Conservation (phyloP, 345 rosid genomes). For the Microthlaspi erraticum region DNA sequence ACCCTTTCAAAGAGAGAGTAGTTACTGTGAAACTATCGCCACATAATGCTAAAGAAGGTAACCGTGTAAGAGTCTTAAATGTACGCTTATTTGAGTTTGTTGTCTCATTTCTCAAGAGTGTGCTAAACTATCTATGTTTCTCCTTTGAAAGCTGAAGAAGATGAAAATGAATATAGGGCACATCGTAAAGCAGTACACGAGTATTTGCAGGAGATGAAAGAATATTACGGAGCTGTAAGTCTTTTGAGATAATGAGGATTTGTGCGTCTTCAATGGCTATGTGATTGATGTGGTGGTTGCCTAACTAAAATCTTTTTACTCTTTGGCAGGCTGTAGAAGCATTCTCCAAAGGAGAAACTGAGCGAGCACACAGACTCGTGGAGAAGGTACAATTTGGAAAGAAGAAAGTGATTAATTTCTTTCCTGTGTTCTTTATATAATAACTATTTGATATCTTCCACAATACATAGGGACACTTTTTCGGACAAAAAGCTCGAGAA, state of each 20-base stretch:
- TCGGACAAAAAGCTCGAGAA: conserved; percentile 57
- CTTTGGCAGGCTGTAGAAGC: conserved; percentile 64
- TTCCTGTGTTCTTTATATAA: conserved; percentile 19
- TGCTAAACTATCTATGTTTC: conserved; percentile 32
- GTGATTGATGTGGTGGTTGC: conserved; percentile 34
- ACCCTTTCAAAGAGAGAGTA: conserved; percentile 41
- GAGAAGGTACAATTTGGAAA: conserved; percentile 49
- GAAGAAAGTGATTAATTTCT: background rate
- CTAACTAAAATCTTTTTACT: conserved; percentile 18
- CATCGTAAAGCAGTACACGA: conserved; percentile 66
- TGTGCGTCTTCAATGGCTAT: conserved; percentile 5
- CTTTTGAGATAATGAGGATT: conserved; percentile 6
- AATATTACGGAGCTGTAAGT: conserved; percentile 70
- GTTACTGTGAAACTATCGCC: conserved; percentile 35
- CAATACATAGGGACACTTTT: conserved; percentile 61
- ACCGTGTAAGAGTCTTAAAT: conserved; percentile 12
- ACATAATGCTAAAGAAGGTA: conserved; percentile 49
- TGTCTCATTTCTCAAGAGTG: conserved; percentile 9
- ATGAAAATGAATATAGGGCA: conserved; percentile 53
- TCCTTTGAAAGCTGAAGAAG: conserved; percentile 46
- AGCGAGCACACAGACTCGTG: conserved; percentile 55
- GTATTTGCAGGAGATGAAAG: conserved; percentile 59
- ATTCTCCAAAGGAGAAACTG: conserved; percentile 54
- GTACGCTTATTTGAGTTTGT: conserved; percentile 17
- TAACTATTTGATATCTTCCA: conserved; percentile 23